A percentile compares a stretch with the other conserved stretches of the same genome.
Conservation (phyloP, 2,329 filamentous ascomycete species). For the Phyllosticta capitalensis region DNA sequence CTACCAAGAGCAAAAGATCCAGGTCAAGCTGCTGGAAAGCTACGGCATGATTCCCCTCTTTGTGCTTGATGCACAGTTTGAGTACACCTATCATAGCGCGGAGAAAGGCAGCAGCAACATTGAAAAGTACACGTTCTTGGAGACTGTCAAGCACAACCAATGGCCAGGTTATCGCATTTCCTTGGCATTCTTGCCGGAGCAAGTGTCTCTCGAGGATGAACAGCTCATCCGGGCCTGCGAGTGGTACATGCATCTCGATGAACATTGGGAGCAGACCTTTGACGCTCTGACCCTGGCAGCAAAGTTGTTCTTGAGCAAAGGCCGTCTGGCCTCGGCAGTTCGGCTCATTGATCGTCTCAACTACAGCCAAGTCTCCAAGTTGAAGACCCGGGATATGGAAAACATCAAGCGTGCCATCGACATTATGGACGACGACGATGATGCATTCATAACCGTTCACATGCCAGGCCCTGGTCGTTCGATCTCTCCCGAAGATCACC, state of each 20-base stretch:
- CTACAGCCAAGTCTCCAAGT: constrained; percentile 35
- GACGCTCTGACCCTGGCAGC: constrained; percentile 62
- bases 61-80: constrained; percentile 44
- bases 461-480: neutral
- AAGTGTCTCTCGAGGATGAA: constrained; percentile 6
- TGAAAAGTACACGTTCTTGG: constrained; percentile 37
- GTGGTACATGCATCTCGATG: constrained; percentile 29
- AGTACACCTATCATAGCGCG: constrained; percentile 15
- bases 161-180: constrained; percentile 55
- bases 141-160: constrained; percentile 36
- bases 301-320: constrained; percentile 60
- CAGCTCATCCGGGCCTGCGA: constrained; percentile 8
- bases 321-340: constrained; percentile 46
- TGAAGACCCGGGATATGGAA: constrained; percentile 33
- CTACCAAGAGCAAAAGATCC: constrained; percentile 52
- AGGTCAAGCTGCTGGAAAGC: constrained; percentile 65
- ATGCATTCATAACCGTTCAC: neutral
- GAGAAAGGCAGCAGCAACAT: constrained; percentile 15
- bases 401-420: constrained; percentile 27
- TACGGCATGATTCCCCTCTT: constrained; percentile 66
- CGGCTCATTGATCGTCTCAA: constrained; percentile 43
- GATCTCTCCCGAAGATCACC: constrained; percentile 15
- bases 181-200: constrained; percentile 51
- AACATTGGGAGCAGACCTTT: constrained; percentile 33
- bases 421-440: constrained; percentile 9